Evolutionary conservation across 73 alveolate genomes (phyloP).

Genomic region (Paramecium sonneborni): DNA sequence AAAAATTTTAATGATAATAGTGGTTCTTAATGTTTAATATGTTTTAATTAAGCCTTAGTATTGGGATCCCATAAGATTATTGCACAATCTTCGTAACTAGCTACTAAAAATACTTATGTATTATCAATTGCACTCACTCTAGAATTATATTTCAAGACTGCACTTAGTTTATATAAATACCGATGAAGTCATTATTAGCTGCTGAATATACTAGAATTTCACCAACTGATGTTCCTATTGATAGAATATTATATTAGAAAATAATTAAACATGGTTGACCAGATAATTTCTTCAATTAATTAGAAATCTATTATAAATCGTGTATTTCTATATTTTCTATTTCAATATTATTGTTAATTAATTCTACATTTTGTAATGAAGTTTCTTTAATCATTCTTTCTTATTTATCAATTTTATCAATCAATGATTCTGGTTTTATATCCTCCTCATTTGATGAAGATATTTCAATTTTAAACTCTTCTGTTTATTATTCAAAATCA

Average conservation of each 20-base stretch:
- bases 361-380: not conserved
- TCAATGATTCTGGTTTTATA: not conserved
- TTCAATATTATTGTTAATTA: not conserved
- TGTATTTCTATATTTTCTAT: not conserved
- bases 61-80: slow-evolving; percentile 47
- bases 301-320: not conserved
- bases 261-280: not conserved
- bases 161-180: not conserved
- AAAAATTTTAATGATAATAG: not conserved
- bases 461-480: not conserved
- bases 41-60: not conserved
- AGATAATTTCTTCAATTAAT: not conserved
- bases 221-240: not conserved
- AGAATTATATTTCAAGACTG: slow-evolving; percentile 18
- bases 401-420: not conserved
- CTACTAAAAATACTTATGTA: not conserved
- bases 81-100: slow-evolving; percentile 43
- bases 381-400: not conserved
- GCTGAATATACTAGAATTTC: not conserved
- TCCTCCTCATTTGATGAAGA: not conserved
- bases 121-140: slow-evolving; percentile 18
- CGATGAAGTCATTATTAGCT: not conserved
- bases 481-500: not conserved
- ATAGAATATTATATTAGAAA: not conserved
- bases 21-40: not conserved